Base-by-base conservation (phyloP, 2,329 filamentous ascomycete genomes). In the Sphaceloma murrayae region DNA sequence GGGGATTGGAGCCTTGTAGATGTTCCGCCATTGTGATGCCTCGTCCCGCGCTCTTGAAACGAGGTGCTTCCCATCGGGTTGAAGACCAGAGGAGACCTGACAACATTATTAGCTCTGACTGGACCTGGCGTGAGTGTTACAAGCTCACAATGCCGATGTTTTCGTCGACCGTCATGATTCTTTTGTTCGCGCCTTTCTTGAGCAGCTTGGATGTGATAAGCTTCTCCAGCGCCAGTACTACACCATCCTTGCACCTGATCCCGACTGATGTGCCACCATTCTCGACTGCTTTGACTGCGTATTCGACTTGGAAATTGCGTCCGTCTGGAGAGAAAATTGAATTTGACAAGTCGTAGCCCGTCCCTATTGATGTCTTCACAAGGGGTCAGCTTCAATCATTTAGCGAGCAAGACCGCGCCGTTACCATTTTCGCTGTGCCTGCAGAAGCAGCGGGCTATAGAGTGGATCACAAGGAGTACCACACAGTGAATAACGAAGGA, bases 321-420 rank as follows among this genome's bases (percentile, higher is more conserved):
- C 91, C 91, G 70, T 98, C 91, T 54, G 91, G 91, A 38, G 91
- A 96, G 75, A 96, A 98, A 73, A 96, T 93, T 61, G 91, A 96
- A 77, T 98, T 98, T 65, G 86, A 86, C 59, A 98, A 82, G 78
- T 98, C 91, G 72, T 98, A 98, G 62, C 91, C 91, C 60, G 91
- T 98, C 63, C 91, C 91, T 83, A 98, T 98, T 62, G 91, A 98
- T 61, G 91, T 98, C 91, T 98, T 34, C 9, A 18, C 40, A 32
- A 14, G 14, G 6, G 30, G 18, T 40, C 9, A 45, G 42, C 24
- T 7, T 27, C 11, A 27, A n/a, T n/a, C n/a, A n/a, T n/a, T n/a
- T n/a, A n/a, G n/a, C n/a, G n/a, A n/a, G n/a, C n/a, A n/a, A n/a
- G n/a, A n/a, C n/a, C n/a, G n/a, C n/a, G n/a, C n/a, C n/a, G n/a